Evolutionary conservation across 768 basidiomycete genomes (phyloP).

Genomic region (Russula vinacea): DNA sequence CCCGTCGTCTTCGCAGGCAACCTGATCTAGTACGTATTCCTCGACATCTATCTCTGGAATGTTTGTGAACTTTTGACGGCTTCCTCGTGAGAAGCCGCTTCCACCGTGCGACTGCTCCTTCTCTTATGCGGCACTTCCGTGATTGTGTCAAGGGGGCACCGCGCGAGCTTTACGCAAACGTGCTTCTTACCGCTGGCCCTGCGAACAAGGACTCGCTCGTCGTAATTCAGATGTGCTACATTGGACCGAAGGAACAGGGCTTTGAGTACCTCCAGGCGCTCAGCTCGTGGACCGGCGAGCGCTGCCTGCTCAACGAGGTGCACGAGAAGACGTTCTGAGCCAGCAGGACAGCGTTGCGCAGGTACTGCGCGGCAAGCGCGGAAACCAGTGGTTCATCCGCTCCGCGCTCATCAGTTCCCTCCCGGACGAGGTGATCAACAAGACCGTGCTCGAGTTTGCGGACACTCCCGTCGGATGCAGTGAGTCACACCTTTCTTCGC

Average conservation of each 20-base stretch:
- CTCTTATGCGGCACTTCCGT: conserved; percentile 86
- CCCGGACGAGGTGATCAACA: conserved; percentile 80
- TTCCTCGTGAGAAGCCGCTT: conserved; percentile 59
- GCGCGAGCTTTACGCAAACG: conserved; percentile 83
- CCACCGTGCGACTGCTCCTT: conserved; percentile 80
- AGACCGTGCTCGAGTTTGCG: conserved; percentile 77
- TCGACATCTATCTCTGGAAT: background rate
- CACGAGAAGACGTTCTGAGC: conserved; percentile 83
- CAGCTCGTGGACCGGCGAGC: conserved; percentile 85
- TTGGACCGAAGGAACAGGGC: conserved; percentile 70
- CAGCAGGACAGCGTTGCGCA: conserved; percentile 93
- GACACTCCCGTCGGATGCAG: conserved; percentile 89
- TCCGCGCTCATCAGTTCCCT: conserved; percentile 79
- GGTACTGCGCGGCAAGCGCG: conserved; percentile 78
- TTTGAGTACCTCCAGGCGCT: conserved; percentile 80
- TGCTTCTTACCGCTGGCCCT: conserved; percentile 87
- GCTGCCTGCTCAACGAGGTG: conserved; percentile 84
- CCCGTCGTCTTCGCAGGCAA: conserved; percentile 92
- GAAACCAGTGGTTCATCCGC: conserved; percentile 89
- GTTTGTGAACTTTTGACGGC: background rate
- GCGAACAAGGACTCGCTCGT: conserved; percentile 79
- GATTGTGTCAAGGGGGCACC: conserved; percentile 91
- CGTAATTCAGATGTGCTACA: conserved; percentile 88
- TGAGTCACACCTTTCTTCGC: conserved; percentile 42
- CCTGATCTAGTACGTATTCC: conserved; percentile 72